These are phyloP conservation scores for Lablab purpureus DNA, from an alignment of 306 rosid species.

Conservation along the genomic window DNA sequence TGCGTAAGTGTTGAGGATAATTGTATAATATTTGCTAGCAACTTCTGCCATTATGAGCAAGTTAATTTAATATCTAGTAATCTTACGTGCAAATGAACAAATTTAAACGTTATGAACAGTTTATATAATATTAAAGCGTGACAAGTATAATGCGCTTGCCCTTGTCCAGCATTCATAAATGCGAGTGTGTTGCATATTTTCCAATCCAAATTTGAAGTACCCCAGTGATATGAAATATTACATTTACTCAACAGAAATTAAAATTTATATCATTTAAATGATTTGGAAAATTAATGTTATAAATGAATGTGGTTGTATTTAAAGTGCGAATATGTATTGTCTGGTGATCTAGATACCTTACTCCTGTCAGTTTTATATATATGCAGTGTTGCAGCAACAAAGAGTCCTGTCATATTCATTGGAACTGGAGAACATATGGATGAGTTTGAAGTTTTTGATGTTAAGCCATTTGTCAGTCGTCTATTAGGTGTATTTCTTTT, in stretches of 20 bases:
- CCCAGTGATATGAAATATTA: conserved; percentile 26
- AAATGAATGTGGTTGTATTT: conserved; percentile 2
- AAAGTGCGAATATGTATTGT: background rate
- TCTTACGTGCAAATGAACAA: background rate
- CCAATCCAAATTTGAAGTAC: conserved; percentile 9
- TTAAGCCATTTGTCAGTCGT: conserved; percentile 89
- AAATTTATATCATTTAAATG: background rate
- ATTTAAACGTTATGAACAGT: too few relatives aligned
- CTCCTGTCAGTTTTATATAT: conserved; percentile 15
- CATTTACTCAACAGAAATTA: background rate
- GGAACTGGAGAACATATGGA: conserved; percentile 91
- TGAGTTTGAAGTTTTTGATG: conserved; percentile 85
- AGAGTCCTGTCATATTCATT: conserved; percentile 80
- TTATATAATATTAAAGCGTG: background rate
- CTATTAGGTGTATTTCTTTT: conserved; percentile 60
- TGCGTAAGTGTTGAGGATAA: conserved; percentile 65
- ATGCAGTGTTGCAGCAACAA: conserved; percentile 85
- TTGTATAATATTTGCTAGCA: conserved; percentile 3
- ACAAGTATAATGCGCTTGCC: conserved; percentile 17
- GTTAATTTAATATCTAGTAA: conserved; percentile 13
- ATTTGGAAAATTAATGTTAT: conserved; percentile 34
- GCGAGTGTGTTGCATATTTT: background rate
- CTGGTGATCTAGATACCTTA: conserved; percentile 37
- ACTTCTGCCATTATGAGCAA: conserved; percentile 25
- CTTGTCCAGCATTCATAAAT: background rate